Conservation (phyloP, 352 stramenopile species). For the Globisporangium okanoganense region DNA sequence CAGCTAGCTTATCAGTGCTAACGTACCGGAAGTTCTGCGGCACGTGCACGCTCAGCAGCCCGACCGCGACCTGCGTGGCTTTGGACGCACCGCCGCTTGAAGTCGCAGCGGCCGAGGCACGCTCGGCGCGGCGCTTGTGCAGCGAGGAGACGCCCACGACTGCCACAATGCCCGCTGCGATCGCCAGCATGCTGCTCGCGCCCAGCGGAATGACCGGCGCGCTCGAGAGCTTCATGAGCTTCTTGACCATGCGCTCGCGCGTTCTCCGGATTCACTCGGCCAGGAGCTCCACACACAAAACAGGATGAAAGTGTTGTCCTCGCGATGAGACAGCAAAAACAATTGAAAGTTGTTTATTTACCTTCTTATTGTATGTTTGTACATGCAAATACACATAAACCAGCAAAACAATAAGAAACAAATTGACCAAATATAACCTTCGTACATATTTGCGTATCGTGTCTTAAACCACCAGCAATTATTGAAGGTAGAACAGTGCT, state of each 20-base stretch:
- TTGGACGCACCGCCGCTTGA: not conserved
- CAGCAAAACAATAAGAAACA: too few species aligned
- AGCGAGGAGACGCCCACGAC: conserved; percentile 42
- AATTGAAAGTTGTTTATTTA: not conserved
- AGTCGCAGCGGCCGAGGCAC: not conserved
- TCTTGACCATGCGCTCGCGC: conserved; percentile 32
- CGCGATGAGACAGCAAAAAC: not conserved
- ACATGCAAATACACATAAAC: too few species aligned
- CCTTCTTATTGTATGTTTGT: not conserved
- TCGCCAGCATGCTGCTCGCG: conserved; percentile 31
- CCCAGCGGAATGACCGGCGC: conserved; percentile 27
- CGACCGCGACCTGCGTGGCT: conserved; percentile 30
- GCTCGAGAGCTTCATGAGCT: conserved; percentile 36
- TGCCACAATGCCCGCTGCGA: conserved; percentile 34
- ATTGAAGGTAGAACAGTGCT: too few species aligned
- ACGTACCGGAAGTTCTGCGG: conserved; percentile 48
- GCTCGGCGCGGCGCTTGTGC: conserved; percentile 28
- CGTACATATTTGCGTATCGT: too few species aligned
- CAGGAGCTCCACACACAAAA: not conserved
- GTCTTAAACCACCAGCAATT: too few species aligned
- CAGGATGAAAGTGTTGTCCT: not conserved
- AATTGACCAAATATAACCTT: too few species aligned
- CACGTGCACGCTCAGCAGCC: conserved; percentile 48
- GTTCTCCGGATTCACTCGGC: not conserved
- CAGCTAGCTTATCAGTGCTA: too few species aligned